Base-by-base conservation (phyloP, 257 asterid species). In the Capsicum baccatum region DNA sequence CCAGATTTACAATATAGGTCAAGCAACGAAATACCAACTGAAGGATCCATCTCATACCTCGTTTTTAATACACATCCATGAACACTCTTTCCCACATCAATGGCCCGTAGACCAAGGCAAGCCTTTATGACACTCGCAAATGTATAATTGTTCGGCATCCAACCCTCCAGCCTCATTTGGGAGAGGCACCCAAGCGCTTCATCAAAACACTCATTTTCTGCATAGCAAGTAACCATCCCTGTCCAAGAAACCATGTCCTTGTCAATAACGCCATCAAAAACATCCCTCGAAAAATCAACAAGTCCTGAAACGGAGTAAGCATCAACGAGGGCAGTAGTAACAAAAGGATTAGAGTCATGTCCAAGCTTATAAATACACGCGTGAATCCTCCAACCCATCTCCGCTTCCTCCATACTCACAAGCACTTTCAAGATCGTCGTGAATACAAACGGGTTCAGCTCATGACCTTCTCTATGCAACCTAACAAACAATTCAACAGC, bases 161-260 rank as follows among this genome's bases (percentile, higher is more conserved):
- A 84, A 52, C 96, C 95, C 79, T 76, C 93, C 87, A 74, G 59
- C 87, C 92, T 89, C 99, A 94, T 96, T 69, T 86, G 88, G 74
- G 85, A 83, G 86, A 92, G 94, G 26, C 92, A 84, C 33, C 64
- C 58, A 71, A 94, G 42, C 5, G 99, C 93, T 68, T 92, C 98
- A 35, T 66, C 82, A 70, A 86, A 94, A 83, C 91, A 86, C 58
- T 90, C 94, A 83, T 94, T 96, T 80, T 93, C 97, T 17, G 97
- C 94, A 85, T 89, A 92, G 79, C 98, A 93, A 84, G 94, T 88
- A 66, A 93, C 92, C 97, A 96, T 93, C 60, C 98, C 98, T 0
- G 98, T 91, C 98, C 98, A 94, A 48, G 91, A 90, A 76, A 96
- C 96, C 96, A 96, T 93, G 87, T 96, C 98, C 89, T 87, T 93